Conservation (phyloP, 495 filamentous ascomycete species). For the Rhizodiscina lignyota region DNA sequence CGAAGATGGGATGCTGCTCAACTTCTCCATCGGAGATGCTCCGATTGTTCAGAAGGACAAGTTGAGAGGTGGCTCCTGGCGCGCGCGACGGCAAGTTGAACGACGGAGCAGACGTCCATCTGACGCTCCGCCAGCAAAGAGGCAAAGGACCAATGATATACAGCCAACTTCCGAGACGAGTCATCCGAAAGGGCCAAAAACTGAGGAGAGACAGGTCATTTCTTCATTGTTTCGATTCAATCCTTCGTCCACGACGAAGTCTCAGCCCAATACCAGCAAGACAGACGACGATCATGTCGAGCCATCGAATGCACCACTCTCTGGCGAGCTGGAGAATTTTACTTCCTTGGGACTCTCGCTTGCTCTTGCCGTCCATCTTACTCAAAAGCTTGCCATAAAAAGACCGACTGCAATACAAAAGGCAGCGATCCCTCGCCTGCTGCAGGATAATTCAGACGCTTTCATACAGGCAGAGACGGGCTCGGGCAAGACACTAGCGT, state of each 20-base stretch:
- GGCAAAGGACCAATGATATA: slow-evolving; percentile 4
- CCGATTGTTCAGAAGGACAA: slow-evolving; percentile 35
- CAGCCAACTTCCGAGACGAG: slow-evolving; percentile 2
- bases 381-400: slow-evolving; percentile 73
- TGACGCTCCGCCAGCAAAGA: not conserved
- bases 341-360: slow-evolving; percentile 63
- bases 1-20: slow-evolving; percentile 88
- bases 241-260: slow-evolving; percentile 35
- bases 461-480: slow-evolving; percentile 96
- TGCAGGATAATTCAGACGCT: slow-evolving; percentile 74
- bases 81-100: slow-evolving; percentile 67
- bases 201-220: slow-evolving; percentile 38
- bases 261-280: slow-evolving; percentile 3
- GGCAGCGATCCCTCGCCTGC: slow-evolving; percentile 58
- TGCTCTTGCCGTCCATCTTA: slow-evolving; percentile 61
- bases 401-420: slow-evolving; percentile 91
- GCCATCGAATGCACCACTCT: slow-evolving; percentile 93
- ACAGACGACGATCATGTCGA: slow-evolving; percentile 36
- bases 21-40: slow-evolving; percentile 61
- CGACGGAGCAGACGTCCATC: slow-evolving; percentile 37
- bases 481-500: slow-evolving; percentile 91
- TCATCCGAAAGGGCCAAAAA: slow-evolving; percentile 7
- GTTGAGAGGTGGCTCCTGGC: slow-evolving; percentile 84
- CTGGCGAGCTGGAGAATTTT: slow-evolving; percentile 67
- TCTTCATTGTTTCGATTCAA: slow-evolving; percentile 89